Evolutionary conservation across 768 basidiomycete genomes (phyloP).

Genomic region (Gymnopilus dilepis): DNA sequence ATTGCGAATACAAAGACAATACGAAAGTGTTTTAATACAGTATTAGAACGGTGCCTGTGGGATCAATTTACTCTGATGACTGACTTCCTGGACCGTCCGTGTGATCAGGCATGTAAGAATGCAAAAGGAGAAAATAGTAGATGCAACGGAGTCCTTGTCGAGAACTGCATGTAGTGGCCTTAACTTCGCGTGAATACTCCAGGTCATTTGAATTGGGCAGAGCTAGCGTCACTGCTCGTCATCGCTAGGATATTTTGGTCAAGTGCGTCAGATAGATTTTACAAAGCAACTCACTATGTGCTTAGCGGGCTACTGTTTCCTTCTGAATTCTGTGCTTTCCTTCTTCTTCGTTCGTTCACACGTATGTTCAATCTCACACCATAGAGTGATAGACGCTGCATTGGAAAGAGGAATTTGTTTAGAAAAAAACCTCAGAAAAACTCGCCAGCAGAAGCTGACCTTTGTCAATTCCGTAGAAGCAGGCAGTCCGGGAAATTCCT

Average conservation of each 20-base stretch:
- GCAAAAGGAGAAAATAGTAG: too few relatives aligned
- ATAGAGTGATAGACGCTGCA: conserved; percentile 32
- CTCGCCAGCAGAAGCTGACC: conserved; percentile 36
- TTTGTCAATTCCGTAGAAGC: conserved; percentile 73
- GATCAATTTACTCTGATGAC: too few relatives aligned
- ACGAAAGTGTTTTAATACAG: too few relatives aligned
- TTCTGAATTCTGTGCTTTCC: conserved; percentile 20
- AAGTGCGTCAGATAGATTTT: too few relatives aligned
- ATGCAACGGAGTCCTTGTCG: too few relatives aligned
- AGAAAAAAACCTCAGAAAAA: background rate
- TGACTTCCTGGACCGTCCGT: too few relatives aligned
- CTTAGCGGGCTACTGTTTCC: conserved; percentile 15
- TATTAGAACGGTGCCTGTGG: too few relatives aligned
- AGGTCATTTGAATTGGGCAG: too few relatives aligned
- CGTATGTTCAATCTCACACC: conserved; percentile 34
- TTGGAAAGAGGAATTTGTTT: background rate
- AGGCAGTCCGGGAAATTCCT: conserved; percentile 71
- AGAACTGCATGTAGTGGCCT: too few relatives aligned
- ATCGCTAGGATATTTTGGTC: background rate
- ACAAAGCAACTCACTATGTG: conserved; percentile 17
- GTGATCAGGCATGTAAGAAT: too few relatives aligned
- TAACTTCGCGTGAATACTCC: too few relatives aligned
- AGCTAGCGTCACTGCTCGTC: background rate
- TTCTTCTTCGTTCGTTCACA: conserved; percentile 31
- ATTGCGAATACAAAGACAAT: too few relatives aligned